Conservation (phyloP, 1,139 yeast genomes). For the Magnusiomyces sp. region DNA sequence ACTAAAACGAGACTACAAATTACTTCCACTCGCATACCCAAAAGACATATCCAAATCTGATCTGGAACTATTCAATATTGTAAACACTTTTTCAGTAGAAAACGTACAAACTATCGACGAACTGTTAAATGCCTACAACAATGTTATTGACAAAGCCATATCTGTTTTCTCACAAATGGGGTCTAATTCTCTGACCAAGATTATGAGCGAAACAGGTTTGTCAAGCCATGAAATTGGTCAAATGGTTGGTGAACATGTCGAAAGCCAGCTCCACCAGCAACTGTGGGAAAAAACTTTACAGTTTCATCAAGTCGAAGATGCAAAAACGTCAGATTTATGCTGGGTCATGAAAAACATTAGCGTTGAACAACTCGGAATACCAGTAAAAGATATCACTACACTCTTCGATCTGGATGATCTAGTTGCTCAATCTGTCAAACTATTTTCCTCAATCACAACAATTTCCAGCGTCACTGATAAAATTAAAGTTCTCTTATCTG, state of each 20-base stretch:
- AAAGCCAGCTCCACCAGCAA: conserved; percentile 50
- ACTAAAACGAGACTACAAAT: conserved; percentile 10
- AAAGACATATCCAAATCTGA: conserved; percentile 25
- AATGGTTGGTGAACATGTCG: conserved; percentile 62
- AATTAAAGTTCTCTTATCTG: conserved; percentile 43
- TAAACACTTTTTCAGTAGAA: conserved; percentile 33
- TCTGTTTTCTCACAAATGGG: conserved; percentile 36
- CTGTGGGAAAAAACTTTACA: conserved; percentile 27
- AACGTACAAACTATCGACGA: conserved; percentile 29
- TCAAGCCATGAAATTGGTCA: conserved; percentile 43
- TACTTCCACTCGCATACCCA: conserved; percentile 23
- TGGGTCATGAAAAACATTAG: conserved; percentile 50
- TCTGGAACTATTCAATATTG: conserved; percentile 28
- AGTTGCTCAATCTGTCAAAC: conserved; percentile 45
- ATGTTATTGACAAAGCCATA: conserved; percentile 35
- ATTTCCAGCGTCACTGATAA: conserved; percentile 49
- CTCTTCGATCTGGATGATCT: conserved; percentile 36
- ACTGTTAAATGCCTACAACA: conserved; percentile 31
- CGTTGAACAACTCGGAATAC: conserved; percentile 63
- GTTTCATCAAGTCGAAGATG: conserved; percentile 30
- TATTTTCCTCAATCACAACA: conserved; percentile 44
- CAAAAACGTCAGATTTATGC: conserved; percentile 29
- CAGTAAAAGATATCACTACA: conserved; percentile 36
- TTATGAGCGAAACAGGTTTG: conserved; percentile 33
- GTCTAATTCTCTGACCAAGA: conserved; percentile 24